Evolutionary conservation across 805 yeast species (phyloP).

Genomic region (Cyberlindnera maritima): DNA sequence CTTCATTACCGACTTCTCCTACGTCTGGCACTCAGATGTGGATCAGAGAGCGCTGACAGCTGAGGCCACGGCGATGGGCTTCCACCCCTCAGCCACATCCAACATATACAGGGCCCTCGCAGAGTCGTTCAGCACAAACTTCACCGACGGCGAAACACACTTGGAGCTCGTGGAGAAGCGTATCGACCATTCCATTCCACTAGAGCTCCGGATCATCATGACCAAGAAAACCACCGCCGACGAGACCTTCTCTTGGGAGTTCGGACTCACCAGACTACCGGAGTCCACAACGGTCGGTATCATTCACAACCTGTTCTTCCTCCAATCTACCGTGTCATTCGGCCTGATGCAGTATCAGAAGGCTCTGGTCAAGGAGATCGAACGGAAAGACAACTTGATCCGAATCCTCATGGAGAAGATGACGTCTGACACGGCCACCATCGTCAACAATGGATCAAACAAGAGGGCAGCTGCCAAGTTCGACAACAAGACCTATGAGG

Average conservation of each 20-base stretch:
- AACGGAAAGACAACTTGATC: conserved; percentile 32
- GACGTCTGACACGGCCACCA: conserved; percentile 4
- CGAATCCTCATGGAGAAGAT: conserved; percentile 30
- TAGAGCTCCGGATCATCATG: conserved; percentile 18
- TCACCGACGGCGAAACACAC: conserved; percentile 9
- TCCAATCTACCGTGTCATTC: conserved; percentile 21
- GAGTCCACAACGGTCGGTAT: conserved; percentile 24
- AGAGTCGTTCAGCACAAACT: conserved; percentile 15
- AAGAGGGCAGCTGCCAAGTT: conserved; percentile 21
- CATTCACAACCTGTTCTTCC: conserved; percentile 21
- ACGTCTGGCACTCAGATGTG: conserved; percentile 26
- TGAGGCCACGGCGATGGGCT: conserved; percentile 19
- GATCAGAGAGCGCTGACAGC: conserved; percentile 14
- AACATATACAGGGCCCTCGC: conserved; percentile 15
- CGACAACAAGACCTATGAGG: conserved; percentile 14
- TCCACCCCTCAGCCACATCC: conserved; percentile 11
- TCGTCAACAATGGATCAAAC: conserved; percentile 13
- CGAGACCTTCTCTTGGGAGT: conserved; percentile 22
- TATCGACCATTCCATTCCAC: conserved; percentile 19
- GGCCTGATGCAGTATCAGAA: conserved; percentile 21
- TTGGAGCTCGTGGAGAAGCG: conserved; percentile 12
- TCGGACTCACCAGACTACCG: conserved; percentile 21
- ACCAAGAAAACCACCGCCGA: background rate
- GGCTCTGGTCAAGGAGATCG: conserved; percentile 20
- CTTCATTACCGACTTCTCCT: conserved; percentile 23